A percentile compares a stretch with the other conserved stretches of the same genome.
Evolutionary conservation across 2,329 filamentous ascomycete species (phyloP).

Genomic region (Fusarium nisikadoi): DNA sequence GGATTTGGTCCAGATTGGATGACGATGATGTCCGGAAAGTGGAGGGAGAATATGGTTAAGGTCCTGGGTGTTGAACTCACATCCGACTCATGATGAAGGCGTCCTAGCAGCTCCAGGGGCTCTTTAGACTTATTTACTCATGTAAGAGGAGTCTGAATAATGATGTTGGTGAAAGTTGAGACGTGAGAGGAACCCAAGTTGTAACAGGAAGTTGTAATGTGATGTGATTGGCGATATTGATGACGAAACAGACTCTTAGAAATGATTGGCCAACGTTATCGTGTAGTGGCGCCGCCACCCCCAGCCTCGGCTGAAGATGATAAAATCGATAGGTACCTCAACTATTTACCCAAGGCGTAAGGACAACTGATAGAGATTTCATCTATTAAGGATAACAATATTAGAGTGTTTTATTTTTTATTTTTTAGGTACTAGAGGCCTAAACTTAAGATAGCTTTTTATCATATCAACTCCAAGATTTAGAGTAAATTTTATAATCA

Average conservation of each 20-base stretch:
- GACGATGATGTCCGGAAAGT: constrained; percentile 24
- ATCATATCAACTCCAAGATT: not conserved
- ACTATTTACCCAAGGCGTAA: too few species aligned
- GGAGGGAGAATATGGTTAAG: constrained; percentile 7
- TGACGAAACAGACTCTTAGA: constrained; percentile 37
- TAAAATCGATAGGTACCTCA: not conserved
- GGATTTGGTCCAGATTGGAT: not conserved
- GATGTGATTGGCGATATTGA: constrained; percentile 33
- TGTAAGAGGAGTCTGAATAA: not conserved
- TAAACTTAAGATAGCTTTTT: not conserved
- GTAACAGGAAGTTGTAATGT: constrained; percentile 21
- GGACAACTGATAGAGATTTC: not conserved
- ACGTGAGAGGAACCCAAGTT: constrained; percentile 6
- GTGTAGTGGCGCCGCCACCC: not conserved
- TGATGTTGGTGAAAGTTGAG: constrained; percentile 4
- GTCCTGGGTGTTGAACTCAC: constrained; percentile 34
- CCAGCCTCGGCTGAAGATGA: constrained; percentile 6
- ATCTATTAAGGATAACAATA: not conserved
- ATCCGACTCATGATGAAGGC: constrained; percentile 34
- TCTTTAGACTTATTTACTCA: constrained; percentile 5
- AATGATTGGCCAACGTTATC: constrained; percentile 34
- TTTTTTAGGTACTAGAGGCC: not conserved
- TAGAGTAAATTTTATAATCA: not conserved
- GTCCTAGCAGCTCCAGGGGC: constrained; percentile 17
- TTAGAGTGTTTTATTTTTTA: not conserved